Conservation (phyloP, 305 asterid species). For the Rubia peregrina region DNA sequence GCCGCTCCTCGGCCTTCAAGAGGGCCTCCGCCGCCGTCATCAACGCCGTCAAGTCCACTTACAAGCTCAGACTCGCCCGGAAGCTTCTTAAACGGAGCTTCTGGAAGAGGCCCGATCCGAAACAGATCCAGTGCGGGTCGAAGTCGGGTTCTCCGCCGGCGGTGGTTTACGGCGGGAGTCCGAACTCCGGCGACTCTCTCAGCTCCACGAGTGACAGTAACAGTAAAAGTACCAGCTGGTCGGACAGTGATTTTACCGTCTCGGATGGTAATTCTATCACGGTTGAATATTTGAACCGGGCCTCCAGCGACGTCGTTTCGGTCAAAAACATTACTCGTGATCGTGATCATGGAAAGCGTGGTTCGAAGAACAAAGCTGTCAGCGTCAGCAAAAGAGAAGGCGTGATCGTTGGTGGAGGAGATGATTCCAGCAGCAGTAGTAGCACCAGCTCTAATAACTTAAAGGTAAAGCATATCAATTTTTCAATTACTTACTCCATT, state of each 20-base stretch:
- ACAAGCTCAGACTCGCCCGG: slow-evolving; percentile 29
- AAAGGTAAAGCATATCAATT: slow-evolving; percentile 31
- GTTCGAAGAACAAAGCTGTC: slow-evolving; percentile 15
- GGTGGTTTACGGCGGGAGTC: slow-evolving; percentile 15
- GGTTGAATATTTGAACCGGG: slow-evolving; percentile 17
- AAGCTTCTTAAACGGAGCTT: slow-evolving; percentile 43
- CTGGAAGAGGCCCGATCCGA: slow-evolving; percentile 43
- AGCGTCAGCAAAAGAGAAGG: slow-evolving; percentile 26
- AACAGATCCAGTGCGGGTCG: slow-evolving; percentile 46
- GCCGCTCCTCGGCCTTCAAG: slow-evolving; percentile 34
- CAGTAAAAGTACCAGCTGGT: slow-evolving; percentile 34
- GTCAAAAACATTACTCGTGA: neutral
- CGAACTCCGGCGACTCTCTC: slow-evolving; percentile 12
- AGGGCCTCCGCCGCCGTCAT: slow-evolving; percentile 55
- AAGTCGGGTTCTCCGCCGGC: slow-evolving; percentile 28
- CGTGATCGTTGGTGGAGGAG: slow-evolving; percentile 38
- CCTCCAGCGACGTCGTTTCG: slow-evolving; percentile 19
- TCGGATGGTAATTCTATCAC: slow-evolving; percentile 30
- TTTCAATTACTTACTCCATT: neutral
- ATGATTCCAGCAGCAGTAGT: slow-evolving; percentile 25
- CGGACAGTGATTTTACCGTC: slow-evolving; percentile 44
- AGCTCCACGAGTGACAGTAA: slow-evolving; percentile 28
- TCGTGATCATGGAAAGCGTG: neutral
- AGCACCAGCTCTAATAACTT: slow-evolving; percentile 32
- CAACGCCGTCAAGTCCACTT: slow-evolving; percentile 19